Percentiles rank a stretch among this genome's conserved stretches.
Evolutionary conservation across 805 yeast species (phyloP).

Genomic region (Lachancea nothofagi): DNA sequence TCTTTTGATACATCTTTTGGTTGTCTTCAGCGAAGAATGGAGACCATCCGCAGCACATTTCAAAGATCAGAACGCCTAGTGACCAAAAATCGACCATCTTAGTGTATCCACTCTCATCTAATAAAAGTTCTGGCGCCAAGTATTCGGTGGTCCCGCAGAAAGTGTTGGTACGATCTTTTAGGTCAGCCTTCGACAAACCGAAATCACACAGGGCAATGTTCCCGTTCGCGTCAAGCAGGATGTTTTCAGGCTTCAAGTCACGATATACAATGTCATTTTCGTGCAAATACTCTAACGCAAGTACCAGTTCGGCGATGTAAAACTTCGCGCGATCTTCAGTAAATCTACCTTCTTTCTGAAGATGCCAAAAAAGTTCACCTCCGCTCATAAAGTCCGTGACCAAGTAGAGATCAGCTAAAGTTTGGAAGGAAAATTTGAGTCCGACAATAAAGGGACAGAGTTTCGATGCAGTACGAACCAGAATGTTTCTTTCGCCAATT

Average conservation of each 20-base stretch:
- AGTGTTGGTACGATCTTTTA: constrained; percentile 87
- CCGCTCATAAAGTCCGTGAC: constrained; percentile 98
- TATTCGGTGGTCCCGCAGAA: constrained; percentile 99
- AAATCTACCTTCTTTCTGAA: constrained; percentile 94
- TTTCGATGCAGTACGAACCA: constrained; percentile 86
- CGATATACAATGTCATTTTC: constrained; percentile 94
- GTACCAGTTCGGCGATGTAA: constrained; percentile 90
- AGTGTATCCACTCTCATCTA: constrained; percentile 95
- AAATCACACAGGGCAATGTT: constrained; percentile 97
- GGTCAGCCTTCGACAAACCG: constrained; percentile 91
- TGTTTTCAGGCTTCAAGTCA: constrained; percentile 96
- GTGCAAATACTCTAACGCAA: constrained; percentile 91
- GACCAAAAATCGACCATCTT: constrained; percentile 99
- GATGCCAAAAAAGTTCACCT: constrained; percentile 94
- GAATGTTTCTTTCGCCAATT: constrained; percentile 90
- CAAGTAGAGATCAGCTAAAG: constrained; percentile 83
- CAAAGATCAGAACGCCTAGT: constrained; percentile 90
- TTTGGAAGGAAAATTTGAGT: constrained; percentile 91
- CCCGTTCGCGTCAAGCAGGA: constrained; percentile 91
- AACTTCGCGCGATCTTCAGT: constrained; percentile 91
- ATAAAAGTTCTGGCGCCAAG: constrained; percentile 90
- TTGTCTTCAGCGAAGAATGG: constrained; percentile 97
- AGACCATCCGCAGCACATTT: constrained; percentile 99
- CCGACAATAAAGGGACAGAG: constrained; percentile 94
- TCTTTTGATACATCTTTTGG: constrained; percentile 98